Conservation (phyloP, 129 eudicot species). For the Cynara cardunculus region DNA sequence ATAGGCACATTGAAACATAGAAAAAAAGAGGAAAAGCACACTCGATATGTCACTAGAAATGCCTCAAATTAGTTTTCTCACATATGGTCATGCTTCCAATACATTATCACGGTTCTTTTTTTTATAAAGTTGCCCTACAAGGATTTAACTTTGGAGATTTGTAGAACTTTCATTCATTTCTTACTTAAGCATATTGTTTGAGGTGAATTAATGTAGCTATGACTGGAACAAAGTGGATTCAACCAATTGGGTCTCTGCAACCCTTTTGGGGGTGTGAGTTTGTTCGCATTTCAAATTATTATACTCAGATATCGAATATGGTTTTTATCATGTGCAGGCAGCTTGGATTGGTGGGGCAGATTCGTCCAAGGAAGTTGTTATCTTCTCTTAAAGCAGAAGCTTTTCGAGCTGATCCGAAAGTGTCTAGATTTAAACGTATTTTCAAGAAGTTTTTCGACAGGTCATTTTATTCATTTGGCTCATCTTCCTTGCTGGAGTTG, state of each 20-base stretch:
- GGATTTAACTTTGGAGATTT: background rate
- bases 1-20: background rate
- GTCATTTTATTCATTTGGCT: slow-evolving; percentile 61
- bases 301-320: background rate
- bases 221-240: background rate
- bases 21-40: background rate
- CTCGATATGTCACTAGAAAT: background rate
- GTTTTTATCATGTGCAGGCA: slow-evolving; percentile 48
- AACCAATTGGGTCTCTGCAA: background rate
- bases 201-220: background rate
- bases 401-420: slow-evolving; percentile 29
- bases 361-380: slow-evolving; percentile 75
- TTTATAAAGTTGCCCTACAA: background rate
- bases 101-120: background rate
- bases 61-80: background rate
- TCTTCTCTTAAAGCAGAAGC: slow-evolving; percentile 51
- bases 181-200: background rate
- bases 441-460: slow-evolving; percentile 65
- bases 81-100: background rate
- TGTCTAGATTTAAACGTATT: slow-evolving; percentile 36
- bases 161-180: background rate
- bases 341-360: slow-evolving; percentile 74
- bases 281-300: background rate
- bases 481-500: slow-evolving; percentile 45
- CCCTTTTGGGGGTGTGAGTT: background rate